A percentile compares a stretch with the other conserved stretches of the same genome.
Evolutionary conservation across 1,284 basidiomycete species (phyloP).

Genomic region (Somion occarium): DNA sequence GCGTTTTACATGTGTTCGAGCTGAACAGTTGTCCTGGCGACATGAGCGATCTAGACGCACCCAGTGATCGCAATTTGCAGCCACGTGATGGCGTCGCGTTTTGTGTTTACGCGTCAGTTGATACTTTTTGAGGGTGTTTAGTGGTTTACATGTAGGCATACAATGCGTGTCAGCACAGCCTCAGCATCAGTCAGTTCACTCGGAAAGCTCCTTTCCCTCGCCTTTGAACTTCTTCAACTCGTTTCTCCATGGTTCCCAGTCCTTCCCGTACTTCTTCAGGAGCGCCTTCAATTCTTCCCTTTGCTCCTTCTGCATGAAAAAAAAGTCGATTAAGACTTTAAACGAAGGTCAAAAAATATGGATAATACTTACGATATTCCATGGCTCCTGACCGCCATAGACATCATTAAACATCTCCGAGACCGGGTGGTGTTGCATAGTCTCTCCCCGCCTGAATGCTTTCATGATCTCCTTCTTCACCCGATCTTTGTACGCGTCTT

Average conservation of each 20-base stretch:
- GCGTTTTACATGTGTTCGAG: too few relatives aligned
- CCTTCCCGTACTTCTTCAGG: conserved; percentile 78
- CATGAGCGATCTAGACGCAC: too few relatives aligned
- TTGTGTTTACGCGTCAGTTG: too few relatives aligned
- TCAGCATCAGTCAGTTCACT: too few relatives aligned
- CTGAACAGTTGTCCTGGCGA: too few relatives aligned
- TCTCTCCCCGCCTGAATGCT: conserved; percentile 78
- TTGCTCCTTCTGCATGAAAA: conserved; percentile 66
- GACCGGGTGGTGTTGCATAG: conserved; percentile 64
- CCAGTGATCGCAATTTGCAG: too few relatives aligned
- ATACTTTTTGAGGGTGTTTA: too few relatives aligned
- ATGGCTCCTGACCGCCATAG: conserved; percentile 81
- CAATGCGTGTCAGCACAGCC: too few relatives aligned
- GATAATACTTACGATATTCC: conserved; percentile 69
- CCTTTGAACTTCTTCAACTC: conserved; percentile 82
- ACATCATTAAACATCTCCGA: conserved; percentile 85
- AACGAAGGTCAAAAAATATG: too few relatives aligned
- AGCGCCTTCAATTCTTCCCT: conserved; percentile 71
- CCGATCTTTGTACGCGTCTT: conserved; percentile 66
- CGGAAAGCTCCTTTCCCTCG: too few relatives aligned
- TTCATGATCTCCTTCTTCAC: conserved; percentile 73
- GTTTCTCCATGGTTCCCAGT: conserved; percentile 80
- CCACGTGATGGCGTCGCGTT: too few relatives aligned
- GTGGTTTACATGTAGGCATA: too few relatives aligned
- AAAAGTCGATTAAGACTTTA: conserved; percentile 1